Conservation (phyloP, 225 moss, liverwort and hornwort genomes). For the Thuidium tamariscinum region DNA sequence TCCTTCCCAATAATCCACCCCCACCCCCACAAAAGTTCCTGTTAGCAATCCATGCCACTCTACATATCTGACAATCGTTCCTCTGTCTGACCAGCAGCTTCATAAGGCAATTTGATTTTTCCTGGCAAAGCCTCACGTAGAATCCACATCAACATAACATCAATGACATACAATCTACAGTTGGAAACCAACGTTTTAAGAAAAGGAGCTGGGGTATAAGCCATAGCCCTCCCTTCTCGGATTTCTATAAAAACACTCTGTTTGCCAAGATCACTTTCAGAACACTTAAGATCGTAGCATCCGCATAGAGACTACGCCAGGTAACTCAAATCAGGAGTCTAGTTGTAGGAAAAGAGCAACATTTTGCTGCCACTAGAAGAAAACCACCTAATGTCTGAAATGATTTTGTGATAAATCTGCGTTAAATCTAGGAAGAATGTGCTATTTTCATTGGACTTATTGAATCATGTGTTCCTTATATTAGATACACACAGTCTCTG, state of each 20-base stretch:
- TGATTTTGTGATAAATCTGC: background rate
- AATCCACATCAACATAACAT: background rate
- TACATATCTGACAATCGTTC: background rate
- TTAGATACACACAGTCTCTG: background rate
- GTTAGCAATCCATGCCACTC: background rate
- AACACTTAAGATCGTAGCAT: background rate
- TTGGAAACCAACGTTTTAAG: background rate
- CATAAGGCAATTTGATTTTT: background rate
- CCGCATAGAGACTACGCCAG: background rate
- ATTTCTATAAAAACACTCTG: background rate
- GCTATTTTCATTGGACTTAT: background rate
- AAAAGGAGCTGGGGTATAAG: background rate
- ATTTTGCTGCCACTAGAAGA: background rate
- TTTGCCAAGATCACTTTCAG: background rate
- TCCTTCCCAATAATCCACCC: constrained; percentile 12
- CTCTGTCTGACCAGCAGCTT: background rate
- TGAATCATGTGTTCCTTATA: background rate
- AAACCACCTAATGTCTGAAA: background rate
- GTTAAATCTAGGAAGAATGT: background rate
- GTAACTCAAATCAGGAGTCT: background rate
- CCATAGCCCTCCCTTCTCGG: background rate
- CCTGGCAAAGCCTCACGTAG: background rate
- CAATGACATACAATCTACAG: background rate
- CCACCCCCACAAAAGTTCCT: background rate
- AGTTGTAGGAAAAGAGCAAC: background rate